A percentile compares a stretch with the other conserved stretches of the same genome.
phyloP scores from a whole-genome alignment of 78 protist genomes.

The Pigoraptor vietnamica region DNA sequence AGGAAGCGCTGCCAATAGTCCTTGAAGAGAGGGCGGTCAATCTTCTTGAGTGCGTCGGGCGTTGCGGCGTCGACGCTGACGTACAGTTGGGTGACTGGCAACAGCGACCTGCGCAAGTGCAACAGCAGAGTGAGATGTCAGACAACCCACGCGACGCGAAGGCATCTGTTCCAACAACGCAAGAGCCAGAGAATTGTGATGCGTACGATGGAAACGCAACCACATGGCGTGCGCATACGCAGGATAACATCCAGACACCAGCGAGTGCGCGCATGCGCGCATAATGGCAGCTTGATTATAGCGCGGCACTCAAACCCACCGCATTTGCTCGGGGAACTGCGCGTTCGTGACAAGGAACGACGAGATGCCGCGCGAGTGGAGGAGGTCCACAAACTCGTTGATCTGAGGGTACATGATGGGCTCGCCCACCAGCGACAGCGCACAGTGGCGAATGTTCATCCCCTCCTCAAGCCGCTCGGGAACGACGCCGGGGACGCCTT shows the following conservation, averaged over 20 bases:
- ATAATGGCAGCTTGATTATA: too few species aligned
- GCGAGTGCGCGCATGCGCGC: too few species aligned
- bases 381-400: slow-evolving; percentile 36
- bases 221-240: too few species aligned
- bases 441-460: slow-evolving; percentile 59
- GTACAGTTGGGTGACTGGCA: slow-evolving; percentile 90
- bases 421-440: slow-evolving; percentile 92
- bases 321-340: slow-evolving; percentile 80
- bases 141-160: neutral
- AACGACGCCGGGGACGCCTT: slow-evolving; percentile 57
- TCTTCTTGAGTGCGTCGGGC: slow-evolving; percentile 38
- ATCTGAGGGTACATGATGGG: slow-evolving; percentile 86
- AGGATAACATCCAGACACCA: too few species aligned
- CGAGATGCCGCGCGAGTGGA: slow-evolving; percentile 67
- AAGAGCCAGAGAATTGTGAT: too few species aligned
- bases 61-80: slow-evolving; percentile 83
- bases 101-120: too few species aligned
- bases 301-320: too few species aligned
- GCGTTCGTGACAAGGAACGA: slow-evolving; percentile 92
- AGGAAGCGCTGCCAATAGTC: slow-evolving; percentile 85
- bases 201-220: too few species aligned
- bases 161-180: too few species aligned
- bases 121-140: slow-evolving; percentile 50
- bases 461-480: slow-evolving; percentile 58
- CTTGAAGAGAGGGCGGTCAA: slow-evolving; percentile 81